A percentile compares a stretch with the other conserved stretches of the same genome.
These are phyloP conservation scores for Apophysomyces elegans DNA, from an alignment of 371 early-diverging fungal species.

Conservation along the genomic window DNA sequence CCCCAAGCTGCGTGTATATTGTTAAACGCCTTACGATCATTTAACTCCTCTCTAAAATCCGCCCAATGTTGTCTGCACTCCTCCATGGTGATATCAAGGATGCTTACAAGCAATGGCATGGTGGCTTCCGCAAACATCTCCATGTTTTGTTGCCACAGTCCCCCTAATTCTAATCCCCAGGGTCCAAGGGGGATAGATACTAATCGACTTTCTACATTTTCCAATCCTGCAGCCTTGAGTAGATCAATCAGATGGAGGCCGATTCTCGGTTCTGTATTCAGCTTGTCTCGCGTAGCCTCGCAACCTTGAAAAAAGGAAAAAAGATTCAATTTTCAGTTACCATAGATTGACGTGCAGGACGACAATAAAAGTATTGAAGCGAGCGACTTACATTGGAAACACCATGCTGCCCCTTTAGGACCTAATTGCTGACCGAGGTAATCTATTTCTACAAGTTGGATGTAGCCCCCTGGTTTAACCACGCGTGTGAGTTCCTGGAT, in stretches of 20 bases:
- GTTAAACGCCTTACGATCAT: constrained; percentile 27
- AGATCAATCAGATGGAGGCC: constrained; percentile 21
- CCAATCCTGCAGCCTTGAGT: constrained; percentile 21
- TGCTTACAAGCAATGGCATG: constrained; percentile 21
- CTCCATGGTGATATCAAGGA: constrained; percentile 15
- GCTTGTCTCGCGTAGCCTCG: constrained; percentile 13
- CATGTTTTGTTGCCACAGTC: constrained; percentile 37
- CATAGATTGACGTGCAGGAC: too few species aligned
- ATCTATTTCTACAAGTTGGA: constrained; percentile 17
- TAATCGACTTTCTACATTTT: constrained; percentile 20
- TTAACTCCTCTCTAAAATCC: constrained; percentile 18
- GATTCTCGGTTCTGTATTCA: constrained; percentile 31
- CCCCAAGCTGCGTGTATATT: constrained; percentile 39
- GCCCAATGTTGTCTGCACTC: constrained; percentile 26
- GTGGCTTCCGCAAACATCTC: constrained; percentile 33
- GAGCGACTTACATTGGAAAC: not conserved
- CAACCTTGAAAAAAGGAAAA: constrained; percentile 17
- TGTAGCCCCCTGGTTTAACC: constrained; percentile 34
- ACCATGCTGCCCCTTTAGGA: constrained; percentile 14
- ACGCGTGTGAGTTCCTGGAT: constrained; percentile 28
- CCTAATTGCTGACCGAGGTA: constrained; percentile 14
- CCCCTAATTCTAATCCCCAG: constrained; percentile 43
- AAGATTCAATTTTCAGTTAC: not conserved
- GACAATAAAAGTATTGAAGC: not conserved
- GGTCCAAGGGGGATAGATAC: constrained; percentile 38